Evolutionary conservation across 768 basidiomycete genomes (phyloP), one percentile per base, ranked within the genome.

Genomic region (Chalciporus piperatus): DNA sequence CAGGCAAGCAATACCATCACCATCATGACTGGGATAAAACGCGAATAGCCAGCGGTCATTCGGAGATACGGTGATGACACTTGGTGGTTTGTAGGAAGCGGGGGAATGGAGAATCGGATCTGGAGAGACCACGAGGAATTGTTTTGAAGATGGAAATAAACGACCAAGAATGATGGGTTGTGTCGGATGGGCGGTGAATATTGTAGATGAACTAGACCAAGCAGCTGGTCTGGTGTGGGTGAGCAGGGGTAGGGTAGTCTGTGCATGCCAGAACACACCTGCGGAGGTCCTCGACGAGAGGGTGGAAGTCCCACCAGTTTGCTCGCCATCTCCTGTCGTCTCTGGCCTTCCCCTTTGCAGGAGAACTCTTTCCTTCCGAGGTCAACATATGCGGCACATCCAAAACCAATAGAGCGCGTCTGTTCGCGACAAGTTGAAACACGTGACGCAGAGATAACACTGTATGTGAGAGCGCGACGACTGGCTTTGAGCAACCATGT

Each of bases 221-320:
- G 77, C 78, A 4, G 89, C 61, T 2, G 87, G 86, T 56, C 89
- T 91, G 59, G 1, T 38, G 50, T 30, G 27, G 13, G n/a, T 12
- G 17, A 6, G 23, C 11, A 10, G 28, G 14, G 32, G 12, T 2
- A 3, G 13, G 8, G 6, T 32, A 32, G 30, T 32, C 30, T 12
- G 30, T 4, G 11, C 11, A 32, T 12, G 30, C 11, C 10, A 32
- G 22, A 19, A 64, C 71, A 43, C 55, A 84, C 88, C 80, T 76
- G 55, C 72, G 71, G 3, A 78, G 71, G 32, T 77, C 72, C 61
- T 87, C 87, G 6, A 77, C 68, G 37, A 88, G 71, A 23, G 85
- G 80, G 52, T 79, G 73, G 38, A 85, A 75, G 55, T 90, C 84
- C 86, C 86, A 90, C 88, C 88, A 89, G 25, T 80, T 80, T 25